These are phyloP conservation scores for Daldinia grandis DNA, from an alignment of 495 filamentous ascomycete genomes.

Conservation along the genomic window DNA sequence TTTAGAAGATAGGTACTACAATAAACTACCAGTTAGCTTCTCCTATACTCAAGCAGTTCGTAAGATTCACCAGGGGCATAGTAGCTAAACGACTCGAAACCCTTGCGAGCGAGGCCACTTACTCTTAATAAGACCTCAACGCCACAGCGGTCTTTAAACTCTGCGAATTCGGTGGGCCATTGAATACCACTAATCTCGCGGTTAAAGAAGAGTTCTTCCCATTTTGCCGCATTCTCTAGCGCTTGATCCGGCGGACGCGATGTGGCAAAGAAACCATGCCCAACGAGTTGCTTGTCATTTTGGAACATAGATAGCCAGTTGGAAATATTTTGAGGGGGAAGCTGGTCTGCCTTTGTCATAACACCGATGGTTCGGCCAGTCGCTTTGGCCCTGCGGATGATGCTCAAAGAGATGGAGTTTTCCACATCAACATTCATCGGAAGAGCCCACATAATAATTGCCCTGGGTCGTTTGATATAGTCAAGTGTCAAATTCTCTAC, in stretches of 20 bases:
- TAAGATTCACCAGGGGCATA: not conserved
- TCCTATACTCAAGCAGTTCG: not conserved
- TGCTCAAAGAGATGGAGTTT: conserved; percentile 71
- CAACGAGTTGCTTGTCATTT: conserved; percentile 62
- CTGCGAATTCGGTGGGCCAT: conserved; percentile 58
- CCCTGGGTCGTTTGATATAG: conserved; percentile 69
- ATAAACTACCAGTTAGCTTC: conserved; percentile 11
- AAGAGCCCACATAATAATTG: conserved; percentile 76
- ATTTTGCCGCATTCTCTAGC: conserved; percentile 61
- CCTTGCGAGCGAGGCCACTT: conserved; percentile 13
- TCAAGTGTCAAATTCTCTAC: conserved; percentile 72
- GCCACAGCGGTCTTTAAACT: conserved; percentile 64
- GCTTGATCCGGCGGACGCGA: conserved; percentile 54
- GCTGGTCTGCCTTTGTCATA: conserved; percentile 80
- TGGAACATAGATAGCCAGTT: conserved; percentile 69
- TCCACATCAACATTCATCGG: conserved; percentile 78
- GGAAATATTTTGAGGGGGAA: conserved; percentile 57
- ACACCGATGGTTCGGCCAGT: conserved; percentile 73
- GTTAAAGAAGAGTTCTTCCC: conserved; percentile 69
- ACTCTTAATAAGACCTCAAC: conserved; percentile 62
- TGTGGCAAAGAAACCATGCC: conserved; percentile 72
- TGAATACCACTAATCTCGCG: conserved; percentile 33
- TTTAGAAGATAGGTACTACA: conserved; percentile 41
- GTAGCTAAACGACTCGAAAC: not conserved
- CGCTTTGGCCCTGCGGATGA: conserved; percentile 68